These are phyloP conservation scores for Entomophthora muscae DNA, from an alignment of 371 early-diverging fungal genomes.

Conservation along the genomic window DNA sequence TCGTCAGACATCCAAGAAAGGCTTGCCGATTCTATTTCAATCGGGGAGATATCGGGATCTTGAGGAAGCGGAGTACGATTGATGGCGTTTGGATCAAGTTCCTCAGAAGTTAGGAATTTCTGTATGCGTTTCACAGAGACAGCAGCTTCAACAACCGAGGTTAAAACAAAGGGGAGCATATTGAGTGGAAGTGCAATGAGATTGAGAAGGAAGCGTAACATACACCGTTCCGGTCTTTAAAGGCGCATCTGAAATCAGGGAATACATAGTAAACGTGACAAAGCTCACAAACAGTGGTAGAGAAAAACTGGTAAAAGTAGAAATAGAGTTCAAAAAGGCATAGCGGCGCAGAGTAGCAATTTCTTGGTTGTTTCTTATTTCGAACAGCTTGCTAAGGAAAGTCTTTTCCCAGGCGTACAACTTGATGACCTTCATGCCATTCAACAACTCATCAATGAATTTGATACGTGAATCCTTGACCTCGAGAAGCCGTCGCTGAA, in stretches of 20 bases:
- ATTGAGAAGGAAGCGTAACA: constrained; percentile 78
- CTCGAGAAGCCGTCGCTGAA: constrained; percentile 74
- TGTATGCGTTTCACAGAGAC: constrained; percentile 68
- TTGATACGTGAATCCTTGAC: constrained; percentile 81
- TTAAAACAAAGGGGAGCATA: constrained; percentile 45
- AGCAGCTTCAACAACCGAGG: constrained; percentile 56
- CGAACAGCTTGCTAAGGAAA: constrained; percentile 25
- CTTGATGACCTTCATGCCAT: constrained; percentile 86
- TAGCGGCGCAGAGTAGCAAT: constrained; percentile 61
- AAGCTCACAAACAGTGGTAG: constrained; percentile 81
- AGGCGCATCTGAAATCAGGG: constrained; percentile 32
- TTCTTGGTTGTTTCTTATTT: constrained; percentile 56
- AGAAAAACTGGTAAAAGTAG: constrained; percentile 46
- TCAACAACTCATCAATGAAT: constrained; percentile 82
- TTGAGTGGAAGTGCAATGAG: constrained; percentile 76
- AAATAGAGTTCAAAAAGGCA: constrained; percentile 37
- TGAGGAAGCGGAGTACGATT: constrained; percentile 21
- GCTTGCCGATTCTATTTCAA: constrained; percentile 23
- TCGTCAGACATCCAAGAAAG: constrained; percentile 36
- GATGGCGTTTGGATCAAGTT: constrained; percentile 47
- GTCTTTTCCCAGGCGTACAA: constrained; percentile 44
- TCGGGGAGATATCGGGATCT: constrained; percentile 9
- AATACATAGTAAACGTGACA: constrained; percentile 63
- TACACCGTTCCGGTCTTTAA: constrained; percentile 65
- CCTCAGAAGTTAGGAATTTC: constrained; percentile 52